These are phyloP conservation scores for Geotrichum candidum DNA, from an alignment of 1,139 yeast genomes.

Conservation along the genomic window DNA sequence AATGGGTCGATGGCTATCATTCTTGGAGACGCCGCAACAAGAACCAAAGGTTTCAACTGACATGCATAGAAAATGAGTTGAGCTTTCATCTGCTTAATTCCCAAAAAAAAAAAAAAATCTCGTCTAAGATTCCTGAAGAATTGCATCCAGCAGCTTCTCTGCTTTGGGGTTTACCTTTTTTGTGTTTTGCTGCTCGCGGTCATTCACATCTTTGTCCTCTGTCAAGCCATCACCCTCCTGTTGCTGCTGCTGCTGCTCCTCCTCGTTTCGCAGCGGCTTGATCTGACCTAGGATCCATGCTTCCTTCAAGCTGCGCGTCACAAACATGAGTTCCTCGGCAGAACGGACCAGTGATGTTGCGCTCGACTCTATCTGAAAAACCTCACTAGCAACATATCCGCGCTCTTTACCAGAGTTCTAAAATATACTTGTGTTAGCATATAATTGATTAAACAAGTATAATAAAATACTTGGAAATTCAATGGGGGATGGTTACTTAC, in stretches of 20 bases:
- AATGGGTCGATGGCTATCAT: too few relatives aligned
- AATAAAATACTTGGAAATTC: not conserved
- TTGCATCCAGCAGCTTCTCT: slow-evolving; percentile 25
- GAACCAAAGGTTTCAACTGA: too few relatives aligned
- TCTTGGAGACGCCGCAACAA: too few relatives aligned
- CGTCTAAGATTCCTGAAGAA: slow-evolving; percentile 20
- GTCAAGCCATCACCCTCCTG: slow-evolving; percentile 7
- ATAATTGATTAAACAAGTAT: not conserved
- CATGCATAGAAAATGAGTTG: not conserved
- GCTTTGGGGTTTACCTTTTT: slow-evolving; percentile 16
- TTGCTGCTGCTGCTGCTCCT: slow-evolving; percentile 16
- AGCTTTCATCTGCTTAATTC: not conserved
- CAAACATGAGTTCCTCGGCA: slow-evolving; percentile 37
- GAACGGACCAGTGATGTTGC: slow-evolving; percentile 36
- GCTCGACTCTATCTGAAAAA: slow-evolving; percentile 34
- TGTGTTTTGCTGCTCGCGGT: not conserved
- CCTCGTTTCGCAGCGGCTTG: slow-evolving; percentile 25
- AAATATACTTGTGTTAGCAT: not conserved
- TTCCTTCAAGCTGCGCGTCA: slow-evolving; percentile 38
- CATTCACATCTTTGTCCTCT: slow-evolving; percentile 11
- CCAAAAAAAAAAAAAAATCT: not conserved
- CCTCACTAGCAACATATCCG: slow-evolving; percentile 32
- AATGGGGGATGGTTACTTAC: slow-evolving; percentile 20
- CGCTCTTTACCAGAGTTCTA: slow-evolving; percentile 33
- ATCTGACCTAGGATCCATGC: slow-evolving; percentile 41